These are phyloP conservation scores for Termitomyces sp. DNA, from an alignment of 768 basidiomycete species.

Conservation along the genomic window DNA sequence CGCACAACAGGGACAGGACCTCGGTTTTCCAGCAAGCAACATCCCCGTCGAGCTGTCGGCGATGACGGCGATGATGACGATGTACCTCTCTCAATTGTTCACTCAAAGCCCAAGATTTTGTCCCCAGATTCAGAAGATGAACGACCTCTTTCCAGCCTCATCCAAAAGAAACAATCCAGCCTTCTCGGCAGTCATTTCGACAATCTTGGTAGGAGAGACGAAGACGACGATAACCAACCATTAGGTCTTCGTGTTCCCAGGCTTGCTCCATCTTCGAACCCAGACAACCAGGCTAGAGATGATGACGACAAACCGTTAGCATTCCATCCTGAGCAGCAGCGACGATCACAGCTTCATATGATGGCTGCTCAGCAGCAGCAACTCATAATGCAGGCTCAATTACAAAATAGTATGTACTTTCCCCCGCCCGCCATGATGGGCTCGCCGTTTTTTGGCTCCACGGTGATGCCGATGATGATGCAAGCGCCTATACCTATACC, in stretches of 20 bases:
- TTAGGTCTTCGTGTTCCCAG: conserved; percentile 66
- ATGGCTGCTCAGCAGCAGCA: conserved; percentile 49
- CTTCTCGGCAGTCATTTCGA: conserved; percentile 41
- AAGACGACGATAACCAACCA: conserved; percentile 68
- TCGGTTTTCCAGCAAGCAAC: conserved; percentile 36
- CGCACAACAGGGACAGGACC: conserved; percentile 57
- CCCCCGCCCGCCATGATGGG: conserved; percentile 61
- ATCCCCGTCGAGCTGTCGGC: conserved; percentile 21
- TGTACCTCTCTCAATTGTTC: conserved; percentile 64
- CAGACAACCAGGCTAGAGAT: conserved; percentile 30
- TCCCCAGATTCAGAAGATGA: conserved; percentile 62
- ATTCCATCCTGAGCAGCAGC: conserved; percentile 75
- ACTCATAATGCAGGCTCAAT: conserved; percentile 73
- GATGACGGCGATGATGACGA: conserved; percentile 76
- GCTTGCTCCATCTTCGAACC: conserved; percentile 22
- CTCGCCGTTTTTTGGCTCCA: conserved; percentile 61
- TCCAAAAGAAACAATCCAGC: conserved; percentile 41
- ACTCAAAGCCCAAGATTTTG: conserved; percentile 33
- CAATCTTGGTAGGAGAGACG: conserved; percentile 30
- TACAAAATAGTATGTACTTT: conserved; percentile 75
- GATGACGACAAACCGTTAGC: conserved; percentile 72
- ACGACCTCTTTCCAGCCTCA: conserved; percentile 58
- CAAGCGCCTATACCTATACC: conserved; percentile 40
- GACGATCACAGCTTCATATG: conserved; percentile 63
- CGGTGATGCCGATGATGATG: conserved; percentile 46